Evolutionary conservation across 495 filamentous ascomycete genomes (phyloP), one percentile per base, ranked within the genome.

Genomic region (Thermochaetoides thermophila): DNA sequence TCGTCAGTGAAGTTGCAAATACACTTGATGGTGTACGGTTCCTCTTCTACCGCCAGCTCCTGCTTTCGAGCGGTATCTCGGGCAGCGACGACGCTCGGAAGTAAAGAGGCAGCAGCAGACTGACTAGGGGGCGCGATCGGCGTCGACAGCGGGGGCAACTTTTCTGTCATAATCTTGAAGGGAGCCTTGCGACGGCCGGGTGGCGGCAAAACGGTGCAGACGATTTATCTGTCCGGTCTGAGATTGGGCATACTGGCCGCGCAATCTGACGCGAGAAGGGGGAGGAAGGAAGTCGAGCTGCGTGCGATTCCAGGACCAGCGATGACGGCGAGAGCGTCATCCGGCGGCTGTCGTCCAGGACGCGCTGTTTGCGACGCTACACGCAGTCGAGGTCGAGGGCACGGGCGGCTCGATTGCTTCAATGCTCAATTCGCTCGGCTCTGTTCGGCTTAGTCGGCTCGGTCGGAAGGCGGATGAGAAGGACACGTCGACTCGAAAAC

Each of bases 1-100:
- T 96, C 89, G 63, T 93, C 85, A 48, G 71, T 45, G 52, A 75
- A 95, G 48, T 74, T 69, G 60, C 89, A 99, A 44, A 96, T 86
- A 70, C 89, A 99, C 66, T 86, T 91, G 64, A 99, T 99, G 45
- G 80, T 89, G 54, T 87, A 92, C 28, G 82, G 81, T 53, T 92
- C 84, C 56, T 91, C 82, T 43, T 86, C 83, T 50, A 68, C 60
- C 42, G 64, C 46, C 6, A 11, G 21, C 54, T 61, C 52, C 36
- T 52, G 49, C 52, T 60, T 62, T 38, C 71, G 66, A 41, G 64
- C 53, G 35, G 66, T 70, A 62, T 76, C 69, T 60, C 70, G 71
- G 39, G 53, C 50, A 11, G 51, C 19, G 44, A 57, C 54, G 42
- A 66, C 62, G 27, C 64, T 63, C 40, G 61, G 59, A 36, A 63